Base-by-base conservation (phyloP, 352 stramenopile species). In the Globisporangium spiculum region DNA sequence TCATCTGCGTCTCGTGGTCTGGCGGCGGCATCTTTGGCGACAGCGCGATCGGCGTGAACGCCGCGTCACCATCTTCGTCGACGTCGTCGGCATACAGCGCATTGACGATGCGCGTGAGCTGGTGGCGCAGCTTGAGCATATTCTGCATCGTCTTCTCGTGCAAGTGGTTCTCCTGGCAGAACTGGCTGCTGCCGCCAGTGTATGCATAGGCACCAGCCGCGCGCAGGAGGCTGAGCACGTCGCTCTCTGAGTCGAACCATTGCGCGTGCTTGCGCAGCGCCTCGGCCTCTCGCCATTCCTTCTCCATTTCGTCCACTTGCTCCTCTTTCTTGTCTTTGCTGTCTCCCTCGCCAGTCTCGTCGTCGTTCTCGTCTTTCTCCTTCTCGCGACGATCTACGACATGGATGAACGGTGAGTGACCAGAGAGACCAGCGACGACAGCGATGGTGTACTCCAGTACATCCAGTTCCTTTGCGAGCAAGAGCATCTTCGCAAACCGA, bases 401-500 rank as follows among this genome's bases (percentile, higher is more conserved):
- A 32, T 80, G 74, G 50, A 96, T 83, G 57, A 96, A 94, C 44
- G 86, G 86, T 1, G 84, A 87, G 63, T 93, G 86, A 8, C 83
- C 86, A 0, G 86, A 93, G 16, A 96, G 69, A 53, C 76, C 83
- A 1, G 88, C 86, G 36, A 96, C 88, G 16, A 96, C 83, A 22
- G 88, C 84, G 57, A 96, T 94, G 59, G 79, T 88, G 66, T 96
- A 94, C 72, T 96, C 86, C 12, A 94, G 66, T 20, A 91, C 75
- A 10, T 67, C 65, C 20, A 94, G 68, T 69, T 92, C 79, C 65
- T 92, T 88, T 1, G 86, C 86, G 8, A 94, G 68, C 36, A 97
- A 64, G 20, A 98, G 63, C 90, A 98, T 97, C 75, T 98, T 98
- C 0, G 84, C 92, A 48, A 97, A 94, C 3, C 88, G 82, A 24